Base-by-base conservation (phyloP, 495 filamentous ascomycete genomes). In the Barbatosphaeria neglecta region DNA sequence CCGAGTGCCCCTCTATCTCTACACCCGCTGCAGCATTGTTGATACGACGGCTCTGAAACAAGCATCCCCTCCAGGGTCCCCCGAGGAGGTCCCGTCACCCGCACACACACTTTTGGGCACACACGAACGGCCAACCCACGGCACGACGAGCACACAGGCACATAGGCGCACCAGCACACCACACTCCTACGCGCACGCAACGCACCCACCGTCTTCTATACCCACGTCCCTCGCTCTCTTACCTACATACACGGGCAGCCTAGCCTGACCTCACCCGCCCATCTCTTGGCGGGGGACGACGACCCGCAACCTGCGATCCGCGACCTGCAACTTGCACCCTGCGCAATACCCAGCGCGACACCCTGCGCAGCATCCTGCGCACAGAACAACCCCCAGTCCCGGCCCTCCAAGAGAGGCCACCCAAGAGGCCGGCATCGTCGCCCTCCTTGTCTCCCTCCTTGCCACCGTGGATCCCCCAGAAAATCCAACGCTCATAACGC, bases 31-130 rank as follows among this genome's bases (percentile, higher is more conserved):
- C 53, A 53, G 57, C 61, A 62, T 62, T 64, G 57, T 59, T 65
- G 60, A 64, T 63, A 61, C 57, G 37, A 48, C 55, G 45, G 8
- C 35, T 49, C 59, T 61, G 61, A 64, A 63, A 64, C 59, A 54
- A 45, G 33, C 31, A n/a, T 35, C 31, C 28, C 54, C n/a, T n/a
- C 48, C 55, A 41, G 39, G 39, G 46, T 45, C 46, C 51, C 47
- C 43, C 27, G 44, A 48, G 41, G 42, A 38, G 42, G 43, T 48
- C 39, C 41, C 54, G 47, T 54, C 51, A 50, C 43, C 49, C 45
- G 45, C 47, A 25, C 24, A 4, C 41, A 27, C 44, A 48, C 43
- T 40, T 38, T 46, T 24, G 25, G 44, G 35, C 27, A 44, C 44
- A 39, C 27, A 40, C 50, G 37, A 38, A 50, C 47, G 47, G 48